phyloP scores from a whole-genome alignment of 768 basidiomycete species.

The Leccinum pellstonianum region DNA sequence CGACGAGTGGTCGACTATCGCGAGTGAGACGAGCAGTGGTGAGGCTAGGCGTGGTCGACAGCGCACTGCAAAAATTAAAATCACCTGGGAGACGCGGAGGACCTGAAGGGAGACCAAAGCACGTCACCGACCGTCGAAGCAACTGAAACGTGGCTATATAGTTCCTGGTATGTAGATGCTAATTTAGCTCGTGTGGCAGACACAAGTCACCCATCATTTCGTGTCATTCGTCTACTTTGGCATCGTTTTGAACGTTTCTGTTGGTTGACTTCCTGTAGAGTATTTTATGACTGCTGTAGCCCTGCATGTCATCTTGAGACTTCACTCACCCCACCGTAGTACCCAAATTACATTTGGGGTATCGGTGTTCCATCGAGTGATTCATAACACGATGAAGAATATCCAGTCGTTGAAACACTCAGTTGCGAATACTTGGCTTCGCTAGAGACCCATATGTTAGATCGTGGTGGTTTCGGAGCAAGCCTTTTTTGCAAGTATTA shows the following conservation, averaged over 20 bases:
- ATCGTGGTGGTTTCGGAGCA: too few relatives aligned
- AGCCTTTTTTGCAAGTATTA: too few relatives aligned
- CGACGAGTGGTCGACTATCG: conserved; percentile 61
- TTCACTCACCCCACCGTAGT: neutral
- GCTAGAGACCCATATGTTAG: neutral
- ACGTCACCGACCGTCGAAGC: too few relatives aligned
- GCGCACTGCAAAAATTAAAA: conserved; percentile 9
- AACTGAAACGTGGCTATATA: neutral
- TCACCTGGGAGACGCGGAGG: neutral
- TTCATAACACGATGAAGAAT: neutral
- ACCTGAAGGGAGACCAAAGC: neutral
- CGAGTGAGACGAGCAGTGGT: conserved; percentile 12
- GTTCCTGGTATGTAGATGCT: too few relatives aligned
- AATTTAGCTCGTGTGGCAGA: too few relatives aligned
- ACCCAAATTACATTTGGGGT: too few relatives aligned
- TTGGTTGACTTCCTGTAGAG: neutral
- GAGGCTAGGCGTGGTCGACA: conserved; percentile 2
- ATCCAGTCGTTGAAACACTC: neutral
- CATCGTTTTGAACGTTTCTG: neutral
- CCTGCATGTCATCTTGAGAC: too few relatives aligned
- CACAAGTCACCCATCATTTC: too few relatives aligned
- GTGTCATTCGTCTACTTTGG: neutral
- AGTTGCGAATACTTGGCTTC: neutral
- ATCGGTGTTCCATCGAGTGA: too few relatives aligned
- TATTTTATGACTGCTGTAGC: neutral